Conservation (phyloP, 108 stramenopile genomes). For the Cafeteria roenbergensis region DNA sequence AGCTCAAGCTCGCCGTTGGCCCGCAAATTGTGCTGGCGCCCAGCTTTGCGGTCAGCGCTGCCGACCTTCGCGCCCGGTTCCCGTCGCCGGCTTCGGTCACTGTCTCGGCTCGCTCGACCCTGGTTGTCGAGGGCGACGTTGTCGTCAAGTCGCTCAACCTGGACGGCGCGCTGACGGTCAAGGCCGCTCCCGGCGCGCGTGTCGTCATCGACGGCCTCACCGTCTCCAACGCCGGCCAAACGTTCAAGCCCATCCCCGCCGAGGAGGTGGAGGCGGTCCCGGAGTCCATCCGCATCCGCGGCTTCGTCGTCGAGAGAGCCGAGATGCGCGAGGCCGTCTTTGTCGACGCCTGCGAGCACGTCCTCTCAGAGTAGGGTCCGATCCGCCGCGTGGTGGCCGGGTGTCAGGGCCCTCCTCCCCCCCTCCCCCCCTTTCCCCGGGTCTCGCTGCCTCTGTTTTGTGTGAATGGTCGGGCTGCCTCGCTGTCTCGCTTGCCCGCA, state of each 20-base stretch:
- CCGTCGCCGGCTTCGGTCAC: conserved; percentile 54
- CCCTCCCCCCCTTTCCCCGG: no score
- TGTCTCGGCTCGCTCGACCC: conserved; percentile 58
- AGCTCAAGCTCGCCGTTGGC: conserved; percentile 46
- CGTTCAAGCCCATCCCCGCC: background rate
- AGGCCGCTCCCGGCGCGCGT: conserved; percentile 11
- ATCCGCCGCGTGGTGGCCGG: no score
- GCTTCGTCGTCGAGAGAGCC: conserved; percentile 12
- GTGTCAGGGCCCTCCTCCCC: no score
- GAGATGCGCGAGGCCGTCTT: background rate
- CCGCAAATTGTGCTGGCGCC: conserved; percentile 64
- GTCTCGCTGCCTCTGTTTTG: no score
- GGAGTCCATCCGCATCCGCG: conserved; percentile 16
- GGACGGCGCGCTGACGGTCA: conserved; percentile 19
- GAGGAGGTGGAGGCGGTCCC: conserved; percentile 12
- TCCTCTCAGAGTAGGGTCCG: no score
- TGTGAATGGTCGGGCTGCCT: no score
- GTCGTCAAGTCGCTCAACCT: conserved; percentile 25
- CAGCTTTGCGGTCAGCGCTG: conserved; percentile 49
- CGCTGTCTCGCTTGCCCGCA: no score
- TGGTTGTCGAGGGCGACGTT: conserved; percentile 61
- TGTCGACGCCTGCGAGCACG: background rate
- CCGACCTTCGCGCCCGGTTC: conserved; percentile 51
- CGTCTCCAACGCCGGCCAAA: conserved; percentile 8
- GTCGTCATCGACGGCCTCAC: background rate